Base-by-base conservation (phyloP, 176 grass and related monocot genomes). In the Rhipidocladum racemiflorum region DNA sequence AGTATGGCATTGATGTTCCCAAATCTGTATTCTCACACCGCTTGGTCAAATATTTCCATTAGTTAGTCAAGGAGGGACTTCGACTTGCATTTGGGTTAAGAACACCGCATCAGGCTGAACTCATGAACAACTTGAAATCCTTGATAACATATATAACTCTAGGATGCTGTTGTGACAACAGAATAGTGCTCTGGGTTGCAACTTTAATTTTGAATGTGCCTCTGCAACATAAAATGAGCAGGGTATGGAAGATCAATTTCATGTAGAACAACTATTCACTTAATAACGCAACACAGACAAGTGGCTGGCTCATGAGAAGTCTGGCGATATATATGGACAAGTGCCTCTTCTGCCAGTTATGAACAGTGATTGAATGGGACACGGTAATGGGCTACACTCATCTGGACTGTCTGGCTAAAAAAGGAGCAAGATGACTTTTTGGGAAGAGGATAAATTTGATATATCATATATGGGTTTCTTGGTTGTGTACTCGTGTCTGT, bases 401-500 rank as follows among this genome's bases (percentile, higher is more conserved):
- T 81, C 17, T 70, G 39, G 12, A 72, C 54, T 40, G 39, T 59
- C 27, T 67, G 24, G 18, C 38, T 16, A 43, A 59, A 76, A 76
- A 70, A 56, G 4, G 61, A 77, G 61, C 54, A 64, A 39, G 24
- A 49, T 39, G 43, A 4, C 38, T 50, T 46, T 38, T 56, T 81
- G 14, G 56, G 43, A 61, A 68, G 39, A 62, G 13, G 0, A n/a
- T 28, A 11, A 49, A 9, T 34, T 43, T 28, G 51, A 50, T 62
- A 6, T 72, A 82, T 28, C 38, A 50, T 62, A 6, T 72, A 82
- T 72, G 35, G 5, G 14, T 34, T 76, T 76, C 46, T 66, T 68
- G 46, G 71, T 34, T 18, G n/a, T n/a, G n/a, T n/a, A n/a, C n/a
- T n/a, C n/a, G 36, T 65, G 61, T 45, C 63, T 68, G 73, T 53